Evolutionary conservation across 345 rosid species (phyloP).

Genomic region (Eucalyptus sideroxylon): DNA sequence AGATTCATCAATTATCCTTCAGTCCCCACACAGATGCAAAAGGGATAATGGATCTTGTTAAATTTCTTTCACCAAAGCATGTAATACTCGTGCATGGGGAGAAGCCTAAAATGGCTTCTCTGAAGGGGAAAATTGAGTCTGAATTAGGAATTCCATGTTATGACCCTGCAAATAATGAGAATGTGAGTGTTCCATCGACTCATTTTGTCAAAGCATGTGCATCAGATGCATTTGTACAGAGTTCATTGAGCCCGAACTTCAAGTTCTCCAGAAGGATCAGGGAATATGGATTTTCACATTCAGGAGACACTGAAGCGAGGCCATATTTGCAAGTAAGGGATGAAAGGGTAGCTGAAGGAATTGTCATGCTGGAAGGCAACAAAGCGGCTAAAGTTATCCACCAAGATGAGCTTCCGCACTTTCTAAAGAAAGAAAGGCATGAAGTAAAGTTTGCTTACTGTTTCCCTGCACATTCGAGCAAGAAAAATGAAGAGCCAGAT

Average conservation of each 20-base stretch:
- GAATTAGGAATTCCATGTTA: slow-evolving; percentile 67
- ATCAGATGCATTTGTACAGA: slow-evolving; percentile 45
- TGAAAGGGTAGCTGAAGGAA: slow-evolving; percentile 51
- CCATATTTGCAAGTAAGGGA: slow-evolving; percentile 36
- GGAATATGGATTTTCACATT: slow-evolving; percentile 7
- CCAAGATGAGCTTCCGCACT: slow-evolving; percentile 53
- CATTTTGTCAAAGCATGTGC: slow-evolving; percentile 45
- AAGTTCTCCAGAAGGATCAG: slow-evolving; percentile 18
- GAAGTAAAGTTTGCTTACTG: slow-evolving; percentile 45
- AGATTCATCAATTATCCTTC: slow-evolving; percentile 92
- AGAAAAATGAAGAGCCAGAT: neutral
- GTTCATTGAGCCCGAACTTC: slow-evolving; percentile 62
- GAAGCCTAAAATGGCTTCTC: slow-evolving; percentile 75
- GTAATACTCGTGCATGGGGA: slow-evolving; percentile 90
- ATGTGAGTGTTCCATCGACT: slow-evolving; percentile 54
- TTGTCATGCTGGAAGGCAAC: slow-evolving; percentile 38
- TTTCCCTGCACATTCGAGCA: slow-evolving; percentile 19
- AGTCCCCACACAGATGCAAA: slow-evolving; percentile 93
- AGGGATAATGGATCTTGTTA: slow-evolving; percentile 93
- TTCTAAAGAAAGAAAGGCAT: slow-evolving; percentile 35
- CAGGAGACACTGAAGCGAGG: neutral
- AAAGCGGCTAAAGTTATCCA: slow-evolving; percentile 56
- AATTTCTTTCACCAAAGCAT: slow-evolving; percentile 73
- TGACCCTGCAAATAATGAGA: slow-evolving; percentile 67
- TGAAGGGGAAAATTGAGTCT: slow-evolving; percentile 55